Evolutionary conservation across 805 yeast species (phyloP), one percentile per base, ranked within the genome.

Genomic region (Yarrowia sp.): DNA sequence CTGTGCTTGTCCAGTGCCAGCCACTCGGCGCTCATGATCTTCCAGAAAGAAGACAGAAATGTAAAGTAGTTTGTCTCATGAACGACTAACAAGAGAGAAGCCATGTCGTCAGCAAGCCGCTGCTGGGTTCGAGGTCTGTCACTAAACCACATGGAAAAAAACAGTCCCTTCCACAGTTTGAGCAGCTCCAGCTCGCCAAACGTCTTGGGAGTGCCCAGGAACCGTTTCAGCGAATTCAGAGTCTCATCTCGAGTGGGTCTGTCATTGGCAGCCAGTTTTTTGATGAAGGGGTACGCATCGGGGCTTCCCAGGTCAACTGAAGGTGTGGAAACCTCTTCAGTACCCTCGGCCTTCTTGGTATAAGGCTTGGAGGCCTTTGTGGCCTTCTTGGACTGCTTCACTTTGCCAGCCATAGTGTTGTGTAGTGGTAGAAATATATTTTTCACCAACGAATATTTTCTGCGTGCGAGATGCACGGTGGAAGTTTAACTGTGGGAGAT

Each of bases 161-260:
- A 95, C 44, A 95, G 80, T n/a, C 98, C 99, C 76, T 90, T 92
- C 98, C 99, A 95, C 66, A 95, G 78, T 74, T 93, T 92, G 69
- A 89, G 89, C 68, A 85, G 79, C 63, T 91, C 95, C 43, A 83
- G 72, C 53, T 73, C 78, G 44, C 74, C 77, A 41, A 80, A 68
- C 36, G 74, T 77, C 44, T 72, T 76, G 35, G 80, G 74, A 32
- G 81, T 77, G 1, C 81, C 73, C 53, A 91, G 76, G 72, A 83
- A 88, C 68, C 82, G 82, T 69, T 81, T 81, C 69, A 91, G 78
- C 0, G 90, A 80, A 50, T 83, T 84, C 36, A 91, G 77, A 0
- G 97, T 92, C 63, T 84, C 83, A 47, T 86, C 90, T 76, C 98
- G 82, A 9, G 87, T 86, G 9, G 81, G 83, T 67, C 92, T 84